Evolutionary conservation across 1,139 yeast species (phyloP), one percentile per base, ranked within the genome.

Genomic region (Kurtzmaniella natalensis): DNA sequence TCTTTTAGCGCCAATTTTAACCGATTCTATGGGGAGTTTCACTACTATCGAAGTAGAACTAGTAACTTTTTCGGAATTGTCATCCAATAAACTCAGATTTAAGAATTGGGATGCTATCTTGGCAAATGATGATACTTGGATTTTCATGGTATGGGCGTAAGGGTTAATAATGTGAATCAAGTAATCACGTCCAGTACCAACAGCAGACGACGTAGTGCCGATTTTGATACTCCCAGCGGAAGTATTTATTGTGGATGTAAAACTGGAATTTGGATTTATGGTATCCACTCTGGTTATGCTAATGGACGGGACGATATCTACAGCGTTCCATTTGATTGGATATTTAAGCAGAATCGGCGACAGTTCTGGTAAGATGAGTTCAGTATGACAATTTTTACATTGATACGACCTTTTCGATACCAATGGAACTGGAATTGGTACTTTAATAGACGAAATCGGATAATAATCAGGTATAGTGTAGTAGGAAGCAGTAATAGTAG

Each of bases 91-190:
- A 27, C 20, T 16, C 9, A 3, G 9, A 19, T 24, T 22, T 7
- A 43, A 17, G 18, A 44, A 43, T 28, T 39, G 34, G 8, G 38
- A 14, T 3, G 56, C 51, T 1, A 46, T 31, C 3, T 35, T 32
- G 4, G 51, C 48, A 5, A 47, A 37, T 0, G 48, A 42, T 6
- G 57, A 46, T 1, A 53, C 41, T 4, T 43, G 41, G 13, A 52
- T 39, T 20, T 40, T 36, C 32, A 49, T 33, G 13, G 42, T 39
- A 4, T 32, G 27, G 3, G 41, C 31, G 18, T 44, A 42, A 0
- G 70, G 70, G 38, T 64, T 66, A 18, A 59, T 48, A 8, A 66
- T 38, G 36, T 51, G 57, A 18, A 65, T 31, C 5, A 58, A 44
- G 30, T 25, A 18, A 8, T 14, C 11, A 11, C 8, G 11, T 5